Conservation (phyloP, 257 asterid species). For the Haberlea rhodopensis region DNA sequence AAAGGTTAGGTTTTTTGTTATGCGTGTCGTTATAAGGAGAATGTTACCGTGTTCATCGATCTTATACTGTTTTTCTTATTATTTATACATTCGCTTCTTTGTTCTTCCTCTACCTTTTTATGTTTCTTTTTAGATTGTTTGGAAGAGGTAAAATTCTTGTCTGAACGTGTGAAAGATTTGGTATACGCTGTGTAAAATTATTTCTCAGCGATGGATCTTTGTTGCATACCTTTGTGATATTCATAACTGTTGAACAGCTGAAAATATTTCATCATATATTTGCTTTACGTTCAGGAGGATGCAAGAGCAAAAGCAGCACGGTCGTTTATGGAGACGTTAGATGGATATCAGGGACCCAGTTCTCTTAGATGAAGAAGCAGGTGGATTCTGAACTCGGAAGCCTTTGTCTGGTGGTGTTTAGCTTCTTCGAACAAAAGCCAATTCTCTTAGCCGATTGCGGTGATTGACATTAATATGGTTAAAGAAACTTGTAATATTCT, state of each 20-base stretch:
- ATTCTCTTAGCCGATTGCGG: neutral
- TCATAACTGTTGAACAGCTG: slow-evolving; percentile 8
- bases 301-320: slow-evolving; percentile 67
- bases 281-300: slow-evolving; percentile 49
- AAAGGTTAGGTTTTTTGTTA: slow-evolving; percentile 44
- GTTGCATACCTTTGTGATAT: neutral
- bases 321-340: slow-evolving; percentile 58
- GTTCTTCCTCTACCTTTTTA: no score
- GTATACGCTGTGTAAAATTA: neutral
- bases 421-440: slow-evolving; percentile 1
- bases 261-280: neutral
- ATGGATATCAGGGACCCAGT: slow-evolving; percentile 10
- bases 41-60: neutral
- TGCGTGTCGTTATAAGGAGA: slow-evolving; percentile 2
- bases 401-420: slow-evolving; percentile 20
- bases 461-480: neutral
- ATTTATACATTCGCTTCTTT: neutral
- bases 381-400: slow-evolving; percentile 9
- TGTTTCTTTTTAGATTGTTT: neutral
- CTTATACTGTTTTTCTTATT: neutral
- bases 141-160: neutral
- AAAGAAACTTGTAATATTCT: slow-evolving; percentile 1
- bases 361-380: slow-evolving; percentile 18
- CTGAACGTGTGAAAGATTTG: neutral
- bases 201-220: neutral